Evolutionary conservation across 2,329 filamentous ascomycete genomes (phyloP).

Genomic region (Colletotrichum zoysiae): DNA sequence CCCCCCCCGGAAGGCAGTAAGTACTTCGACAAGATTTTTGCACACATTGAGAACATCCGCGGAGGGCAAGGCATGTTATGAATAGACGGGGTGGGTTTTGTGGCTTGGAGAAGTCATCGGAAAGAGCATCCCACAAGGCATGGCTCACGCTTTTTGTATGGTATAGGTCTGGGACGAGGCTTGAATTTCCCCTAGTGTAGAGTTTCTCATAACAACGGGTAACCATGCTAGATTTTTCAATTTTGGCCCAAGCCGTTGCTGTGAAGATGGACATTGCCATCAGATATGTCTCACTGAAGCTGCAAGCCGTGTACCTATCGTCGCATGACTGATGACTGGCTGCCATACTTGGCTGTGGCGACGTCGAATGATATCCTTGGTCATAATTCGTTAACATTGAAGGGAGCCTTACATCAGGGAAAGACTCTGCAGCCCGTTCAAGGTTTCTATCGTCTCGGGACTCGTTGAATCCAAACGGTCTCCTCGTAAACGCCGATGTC

Average conservation of each 20-base stretch:
- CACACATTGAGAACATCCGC: conserved; percentile 7
- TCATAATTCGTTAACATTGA: conserved; percentile 16
- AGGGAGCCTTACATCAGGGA: background rate
- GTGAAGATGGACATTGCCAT: background rate
- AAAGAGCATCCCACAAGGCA: conserved; percentile 11
- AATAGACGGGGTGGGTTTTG: conserved; percentile 21
- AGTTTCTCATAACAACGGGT: conserved; percentile 19
- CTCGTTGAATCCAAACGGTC: background rate
- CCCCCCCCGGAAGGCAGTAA: background rate
- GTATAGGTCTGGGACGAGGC: conserved; percentile 24
- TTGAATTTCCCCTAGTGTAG: conserved; percentile 33
- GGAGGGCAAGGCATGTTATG: conserved; percentile 24
- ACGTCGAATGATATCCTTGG: background rate
- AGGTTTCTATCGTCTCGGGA: background rate
- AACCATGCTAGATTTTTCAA: background rate
- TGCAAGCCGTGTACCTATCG: background rate
- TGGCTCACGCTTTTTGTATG: conserved; percentile 36
- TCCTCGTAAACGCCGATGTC: background rate
- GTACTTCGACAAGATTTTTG: conserved; percentile 8
- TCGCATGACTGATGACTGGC: background rate
- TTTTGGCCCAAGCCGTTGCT: background rate
- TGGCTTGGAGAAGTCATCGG: conserved; percentile 32
- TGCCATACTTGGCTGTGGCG: background rate
- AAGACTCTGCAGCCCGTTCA: background rate
- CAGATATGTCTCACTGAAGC: background rate